Conservation (phyloP, 1,284 basidiomycete genomes). For the Marasmius tenuissimus region DNA sequence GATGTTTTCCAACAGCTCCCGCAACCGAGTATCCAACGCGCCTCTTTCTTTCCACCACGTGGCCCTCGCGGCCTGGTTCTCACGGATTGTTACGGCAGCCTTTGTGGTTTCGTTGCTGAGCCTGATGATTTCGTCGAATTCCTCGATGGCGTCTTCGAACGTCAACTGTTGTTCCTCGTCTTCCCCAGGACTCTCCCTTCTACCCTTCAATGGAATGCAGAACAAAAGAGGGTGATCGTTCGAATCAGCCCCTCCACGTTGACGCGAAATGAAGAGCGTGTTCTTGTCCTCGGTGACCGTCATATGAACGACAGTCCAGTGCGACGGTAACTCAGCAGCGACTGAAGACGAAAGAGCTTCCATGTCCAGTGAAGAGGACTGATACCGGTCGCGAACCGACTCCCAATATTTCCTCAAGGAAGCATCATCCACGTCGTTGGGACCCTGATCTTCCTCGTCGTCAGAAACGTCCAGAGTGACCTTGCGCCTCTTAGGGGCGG, state of each 20-base stretch:
- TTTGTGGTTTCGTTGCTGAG: constrained; percentile 79
- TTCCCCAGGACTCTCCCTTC: constrained; percentile 66
- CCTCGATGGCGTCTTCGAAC: constrained; percentile 72
- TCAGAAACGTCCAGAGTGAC: constrained; percentile 34
- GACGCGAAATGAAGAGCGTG: constrained; percentile 83
- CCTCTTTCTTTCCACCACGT: constrained; percentile 87
- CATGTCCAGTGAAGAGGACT: constrained; percentile 42
- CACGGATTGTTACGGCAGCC: constrained; percentile 69
- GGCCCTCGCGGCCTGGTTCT: constrained; percentile 62
- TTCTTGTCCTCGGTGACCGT: constrained; percentile 81
- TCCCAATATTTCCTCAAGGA: constrained; percentile 61
- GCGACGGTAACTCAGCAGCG: constrained; percentile 57
- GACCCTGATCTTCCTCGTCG: constrained; percentile 30
- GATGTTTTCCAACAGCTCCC: constrained; percentile 78
- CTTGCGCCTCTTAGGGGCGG: constrained; percentile 20
- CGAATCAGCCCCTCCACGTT: constrained; percentile 50
- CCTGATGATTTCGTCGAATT: constrained; percentile 79
- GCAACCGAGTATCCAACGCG: constrained; percentile 76
- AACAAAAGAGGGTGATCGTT: constrained; percentile 68
- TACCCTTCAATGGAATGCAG: constrained; percentile 84
- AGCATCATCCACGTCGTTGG: constrained; percentile 28
- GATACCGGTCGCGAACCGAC: constrained; percentile 53
- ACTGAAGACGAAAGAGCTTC: constrained; percentile 36
- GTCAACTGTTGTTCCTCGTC: constrained; percentile 75
- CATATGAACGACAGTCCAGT: constrained; percentile 89